These are phyloP conservation scores for Mortierella claussenii DNA, from an alignment of 192 early-diverging fungal species.

Conservation along the genomic window DNA sequence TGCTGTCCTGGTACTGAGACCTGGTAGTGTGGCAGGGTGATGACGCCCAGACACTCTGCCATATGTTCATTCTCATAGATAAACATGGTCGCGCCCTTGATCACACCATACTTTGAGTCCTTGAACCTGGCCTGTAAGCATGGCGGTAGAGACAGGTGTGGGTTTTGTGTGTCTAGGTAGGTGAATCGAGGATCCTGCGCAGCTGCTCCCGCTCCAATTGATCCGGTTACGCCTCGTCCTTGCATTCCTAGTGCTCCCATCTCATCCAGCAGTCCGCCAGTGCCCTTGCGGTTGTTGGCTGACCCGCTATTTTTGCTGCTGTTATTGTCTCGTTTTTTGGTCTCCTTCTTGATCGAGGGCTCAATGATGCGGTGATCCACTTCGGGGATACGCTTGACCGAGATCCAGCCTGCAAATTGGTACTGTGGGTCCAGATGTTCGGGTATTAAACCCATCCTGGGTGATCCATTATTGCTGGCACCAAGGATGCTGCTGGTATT, in stretches of 20 bases:
- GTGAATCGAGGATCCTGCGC: conserved; percentile 39
- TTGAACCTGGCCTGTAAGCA: conserved; percentile 45
- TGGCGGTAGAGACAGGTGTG: conserved; percentile 33
- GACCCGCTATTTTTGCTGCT: conserved; percentile 11
- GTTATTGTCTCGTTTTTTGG: conserved; percentile 9
- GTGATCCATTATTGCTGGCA: too few species aligned
- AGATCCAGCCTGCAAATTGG: conserved; percentile 50
- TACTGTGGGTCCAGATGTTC: conserved; percentile 49
- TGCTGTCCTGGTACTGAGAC: conserved; percentile 66
- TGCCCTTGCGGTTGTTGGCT: too few species aligned
- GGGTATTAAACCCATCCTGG: conserved; percentile 14
- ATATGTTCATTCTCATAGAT: conserved; percentile 84
- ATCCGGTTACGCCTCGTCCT: conserved; percentile 31
- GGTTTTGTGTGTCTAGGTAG: conserved; percentile 44
- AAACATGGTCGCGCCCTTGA: conserved; percentile 84
- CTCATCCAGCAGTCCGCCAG: conserved; percentile 11
- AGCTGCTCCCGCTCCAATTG: conserved; percentile 8
- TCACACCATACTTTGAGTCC: conserved; percentile 75
- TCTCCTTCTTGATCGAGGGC: conserved; percentile 37
- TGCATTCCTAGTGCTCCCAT: not conserved
- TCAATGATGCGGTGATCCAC: conserved; percentile 51
- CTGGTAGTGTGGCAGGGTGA: conserved; percentile 73
- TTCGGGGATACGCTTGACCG: conserved; percentile 44
- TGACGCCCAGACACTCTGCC: conserved; percentile 81
- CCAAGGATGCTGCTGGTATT: too few species aligned